Conservation (phyloP, 1,284 basidiomycete species). For the Rhizoctonia solani region DNA sequence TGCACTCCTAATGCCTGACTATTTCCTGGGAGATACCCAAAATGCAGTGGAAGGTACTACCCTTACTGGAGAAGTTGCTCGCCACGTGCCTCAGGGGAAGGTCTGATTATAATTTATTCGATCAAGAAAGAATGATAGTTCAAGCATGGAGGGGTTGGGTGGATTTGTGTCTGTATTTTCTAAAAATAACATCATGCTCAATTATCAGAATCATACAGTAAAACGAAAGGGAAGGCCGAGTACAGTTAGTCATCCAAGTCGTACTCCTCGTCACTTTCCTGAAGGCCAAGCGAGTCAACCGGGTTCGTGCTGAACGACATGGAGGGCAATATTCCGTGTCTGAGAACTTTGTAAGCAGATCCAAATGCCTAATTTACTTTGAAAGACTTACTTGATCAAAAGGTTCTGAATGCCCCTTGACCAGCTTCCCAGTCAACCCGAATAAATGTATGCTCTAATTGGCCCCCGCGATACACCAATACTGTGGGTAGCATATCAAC, state of each 20-base stretch:
- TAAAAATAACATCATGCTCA: not conserved
- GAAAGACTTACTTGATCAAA: constrained; percentile 57
- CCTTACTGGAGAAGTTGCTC: not conserved
- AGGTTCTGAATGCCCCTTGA: constrained; percentile 64
- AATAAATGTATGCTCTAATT: constrained; percentile 80
- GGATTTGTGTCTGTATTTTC: not conserved
- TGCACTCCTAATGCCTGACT: constrained; percentile 37
- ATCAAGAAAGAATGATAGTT: not conserved
- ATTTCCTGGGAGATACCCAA: constrained; percentile 37
- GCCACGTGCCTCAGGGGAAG: not conserved
- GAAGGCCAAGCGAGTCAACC: not conserved
- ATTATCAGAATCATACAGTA: not conserved
- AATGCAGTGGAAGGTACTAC: constrained; percentile 36
- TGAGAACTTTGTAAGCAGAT: not conserved
- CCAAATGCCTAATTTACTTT: not conserved
- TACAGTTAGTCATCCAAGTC: constrained; percentile 18
- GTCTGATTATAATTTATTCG: not conserved
- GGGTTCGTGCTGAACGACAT: constrained; percentile 27
- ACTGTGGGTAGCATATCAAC: constrained; percentile 82
- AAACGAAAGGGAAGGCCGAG: not conserved
- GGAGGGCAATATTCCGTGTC: constrained; percentile 25
- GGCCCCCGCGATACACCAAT: constrained; percentile 79
- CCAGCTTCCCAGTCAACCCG: constrained; percentile 84
- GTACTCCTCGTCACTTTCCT: constrained; percentile 16
- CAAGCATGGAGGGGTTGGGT: not conserved